Base-by-base conservation (phyloP, 2,329 filamentous ascomycete species). In the Parastagonospora avenae region DNA sequence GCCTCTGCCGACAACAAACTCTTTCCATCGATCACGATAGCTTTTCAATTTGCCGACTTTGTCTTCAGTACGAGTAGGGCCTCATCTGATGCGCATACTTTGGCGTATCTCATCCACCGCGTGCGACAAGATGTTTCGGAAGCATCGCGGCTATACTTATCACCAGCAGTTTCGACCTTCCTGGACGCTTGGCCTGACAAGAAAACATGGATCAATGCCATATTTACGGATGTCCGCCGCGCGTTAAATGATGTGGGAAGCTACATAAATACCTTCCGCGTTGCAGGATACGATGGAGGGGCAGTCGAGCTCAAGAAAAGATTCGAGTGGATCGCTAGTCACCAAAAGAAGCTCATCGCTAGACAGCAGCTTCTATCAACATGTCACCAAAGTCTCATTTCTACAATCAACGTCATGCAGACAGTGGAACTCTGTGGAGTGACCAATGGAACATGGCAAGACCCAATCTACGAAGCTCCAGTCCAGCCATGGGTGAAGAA, bases 211-310 rank as follows among this genome's bases (percentile, higher is more conserved):
- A 62, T 71, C 14, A 58, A 71, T n/a, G 42, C 32, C 4, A 62
- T 60, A 16, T 36, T 71, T 9, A 27, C 50, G 8, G 64, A 68
- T 39, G 55, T 64, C 10, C 60, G 63, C 29, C 46, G 46, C 14
- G 54, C 63, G 12, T 46, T 72, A 6, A 67, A 67, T 45, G 65
- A 68, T 10, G 67, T 72, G 4, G 69, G 69, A 10, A 48, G 50
- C 30, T 64, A 64, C n/a, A 56, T 72, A 15, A 61, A 70, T 16
- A 52, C 58, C 37, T 60, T 62, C 14, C 60, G 57, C 29, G 54
- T 53, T 4, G 54, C 48, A 36, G 60, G 60, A 41, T 59, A 69
- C 50, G 59, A 65, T 12, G 50, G 57, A 11, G 59, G 61, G 43
- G 46, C 57, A 40, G 54, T 47, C 31, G 54, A 44, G 32, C 55